Evolutionary conservation across 2,329 filamentous ascomycete species (phyloP).

Genomic region (Emmonsia crescens): DNA sequence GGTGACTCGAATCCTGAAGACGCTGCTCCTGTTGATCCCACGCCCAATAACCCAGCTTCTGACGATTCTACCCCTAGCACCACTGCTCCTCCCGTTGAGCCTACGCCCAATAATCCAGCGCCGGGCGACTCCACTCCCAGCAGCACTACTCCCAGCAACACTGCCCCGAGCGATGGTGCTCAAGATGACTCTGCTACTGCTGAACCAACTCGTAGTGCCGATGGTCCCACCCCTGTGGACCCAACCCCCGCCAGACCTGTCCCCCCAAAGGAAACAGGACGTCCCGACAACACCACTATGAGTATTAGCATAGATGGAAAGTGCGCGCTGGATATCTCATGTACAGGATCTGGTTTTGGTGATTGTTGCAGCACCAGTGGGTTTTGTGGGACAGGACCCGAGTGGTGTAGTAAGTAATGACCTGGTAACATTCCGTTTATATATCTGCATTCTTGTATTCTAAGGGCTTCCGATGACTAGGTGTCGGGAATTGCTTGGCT

Average conservation of each 20-base stretch:
- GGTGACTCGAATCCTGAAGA: background rate
- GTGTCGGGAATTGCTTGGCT: slow-evolving; percentile 10
- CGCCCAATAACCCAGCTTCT: background rate
- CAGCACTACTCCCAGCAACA: background rate
- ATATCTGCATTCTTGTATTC: background rate
- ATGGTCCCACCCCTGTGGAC: background rate
- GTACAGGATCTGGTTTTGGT: slow-evolving; percentile 11
- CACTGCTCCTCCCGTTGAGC: background rate
- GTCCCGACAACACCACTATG: background rate
- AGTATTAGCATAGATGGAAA: slow-evolving; percentile 10
- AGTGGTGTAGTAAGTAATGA: slow-evolving; percentile 13
- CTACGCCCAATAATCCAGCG: background rate
- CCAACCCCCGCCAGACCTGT: background rate
- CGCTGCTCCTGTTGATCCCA: background rate
- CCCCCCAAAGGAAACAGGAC: background rate
- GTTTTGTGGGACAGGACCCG: slow-evolving; percentile 10
- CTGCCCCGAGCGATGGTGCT: background rate
- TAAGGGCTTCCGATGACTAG: slow-evolving; percentile 6
- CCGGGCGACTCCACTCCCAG: background rate
- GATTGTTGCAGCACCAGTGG: slow-evolving; percentile 13
- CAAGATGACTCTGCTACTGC: background rate
- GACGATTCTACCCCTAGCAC: background rate
- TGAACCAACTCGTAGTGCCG: background rate
- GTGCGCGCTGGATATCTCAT: slow-evolving; percentile 7
- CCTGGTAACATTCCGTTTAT: background rate